Evolutionary conservation across 805 yeast genomes (phyloP).

Genomic region (Metschnikowia aberdeeniae): DNA sequence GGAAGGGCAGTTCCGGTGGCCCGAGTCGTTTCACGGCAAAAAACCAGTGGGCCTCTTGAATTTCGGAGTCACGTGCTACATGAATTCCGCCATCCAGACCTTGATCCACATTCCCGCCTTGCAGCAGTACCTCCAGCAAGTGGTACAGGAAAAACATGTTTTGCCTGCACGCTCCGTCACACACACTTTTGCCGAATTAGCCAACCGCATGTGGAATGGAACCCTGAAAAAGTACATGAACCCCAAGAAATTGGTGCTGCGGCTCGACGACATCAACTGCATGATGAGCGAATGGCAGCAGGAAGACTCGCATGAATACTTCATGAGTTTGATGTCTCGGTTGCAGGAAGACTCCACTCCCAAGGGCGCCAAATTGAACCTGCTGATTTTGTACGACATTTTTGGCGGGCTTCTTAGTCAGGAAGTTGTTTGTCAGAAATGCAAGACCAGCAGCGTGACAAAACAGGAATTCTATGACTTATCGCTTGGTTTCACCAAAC

Average conservation of each 20-base stretch:
- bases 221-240: constrained; percentile 47
- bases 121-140: constrained; percentile 73
- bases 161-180: constrained; percentile 59
- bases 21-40: constrained; percentile 42
- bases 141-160: constrained; percentile 48
- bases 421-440: constrained; percentile 74
- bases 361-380: constrained; percentile 75
- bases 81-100: constrained; percentile 92
- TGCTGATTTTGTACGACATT: constrained; percentile 82
- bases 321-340: constrained; percentile 84
- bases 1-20: constrained; percentile 40
- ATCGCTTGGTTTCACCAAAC: constrained; percentile 67
- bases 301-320: constrained; percentile 96
- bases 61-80: constrained; percentile 95
- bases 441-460: constrained; percentile 81
- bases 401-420: constrained; percentile 91
- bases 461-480: constrained; percentile 92
- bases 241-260: constrained; percentile 68
- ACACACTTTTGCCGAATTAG: constrained; percentile 61
- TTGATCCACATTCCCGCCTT: constrained; percentile 88
- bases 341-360: constrained; percentile 93
- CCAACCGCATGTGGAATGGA: constrained; percentile 60
- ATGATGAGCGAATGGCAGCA: constrained; percentile 98
- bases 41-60: constrained; percentile 77
- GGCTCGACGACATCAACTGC: constrained; percentile 81